Percentiles rank a stretch among this genome's conserved stretches.
Conservation (phyloP, 2,329 filamentous ascomycete genomes). For the Fusarium sp. region DNA sequence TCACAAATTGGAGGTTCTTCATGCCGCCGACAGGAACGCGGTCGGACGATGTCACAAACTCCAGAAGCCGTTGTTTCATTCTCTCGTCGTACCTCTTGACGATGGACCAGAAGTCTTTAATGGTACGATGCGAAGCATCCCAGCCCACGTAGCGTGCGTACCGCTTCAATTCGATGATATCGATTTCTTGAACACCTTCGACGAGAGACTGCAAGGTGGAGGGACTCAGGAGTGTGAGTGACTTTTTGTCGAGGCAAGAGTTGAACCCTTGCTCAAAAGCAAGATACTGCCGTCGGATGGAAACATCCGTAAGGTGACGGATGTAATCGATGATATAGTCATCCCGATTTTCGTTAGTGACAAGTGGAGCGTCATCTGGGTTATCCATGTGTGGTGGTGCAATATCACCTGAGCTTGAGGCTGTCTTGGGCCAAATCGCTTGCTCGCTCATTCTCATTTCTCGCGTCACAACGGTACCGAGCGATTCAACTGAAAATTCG, state of each 20-base stretch:
- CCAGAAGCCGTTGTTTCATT: constrained; percentile 81
- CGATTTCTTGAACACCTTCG: constrained; percentile 85
- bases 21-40: constrained; percentile 89
- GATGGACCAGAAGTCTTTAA: constrained; percentile 87
- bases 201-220: constrained; percentile 79
- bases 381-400: constrained; percentile 45
- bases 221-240: constrained; percentile 78
- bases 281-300: constrained; percentile 79
- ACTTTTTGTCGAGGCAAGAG: constrained; percentile 76
- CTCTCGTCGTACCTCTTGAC: constrained; percentile 74
- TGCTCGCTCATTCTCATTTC: constrained; percentile 62
- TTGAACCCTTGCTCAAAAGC: constrained; percentile 87
- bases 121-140: constrained; percentile 73
- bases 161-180: constrained; percentile 77
- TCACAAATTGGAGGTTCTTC: constrained; percentile 82
- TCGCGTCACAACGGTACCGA: constrained; percentile 67
- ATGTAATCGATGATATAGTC: constrained; percentile 88
- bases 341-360: constrained; percentile 82
- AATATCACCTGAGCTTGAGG: constrained; percentile 40
- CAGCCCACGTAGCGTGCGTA: constrained; percentile 86
- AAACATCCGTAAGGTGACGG: constrained; percentile 81
- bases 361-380: constrained; percentile 72
- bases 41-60: constrained; percentile 96
- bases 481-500: constrained; percentile 77
- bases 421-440: constrained; percentile 66